These are phyloP conservation scores for Miscanthus lutarioriparius DNA, from an alignment of 176 grass and related monocot genomes.

Conservation along the genomic window DNA sequence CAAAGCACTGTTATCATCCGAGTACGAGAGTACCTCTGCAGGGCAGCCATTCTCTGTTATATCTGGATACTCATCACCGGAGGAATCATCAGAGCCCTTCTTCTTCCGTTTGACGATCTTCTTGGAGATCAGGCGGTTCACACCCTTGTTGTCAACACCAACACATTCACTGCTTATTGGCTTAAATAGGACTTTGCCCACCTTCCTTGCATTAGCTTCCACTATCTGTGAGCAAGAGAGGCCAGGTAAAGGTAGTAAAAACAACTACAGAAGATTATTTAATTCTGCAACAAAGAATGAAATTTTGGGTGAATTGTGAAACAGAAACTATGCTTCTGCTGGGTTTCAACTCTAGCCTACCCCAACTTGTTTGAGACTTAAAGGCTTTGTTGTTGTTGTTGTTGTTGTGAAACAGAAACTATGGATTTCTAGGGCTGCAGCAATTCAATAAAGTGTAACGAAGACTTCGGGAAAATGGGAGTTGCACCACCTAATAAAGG, in stretches of 20 bases:
- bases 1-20: slow-evolving; percentile 28
- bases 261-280: neutral
- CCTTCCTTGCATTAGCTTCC: slow-evolving; percentile 74
- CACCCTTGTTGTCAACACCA: slow-evolving; percentile 48
- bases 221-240: slow-evolving; percentile 54
- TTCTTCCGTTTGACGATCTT: slow-evolving; percentile 79
- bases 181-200: slow-evolving; percentile 72
- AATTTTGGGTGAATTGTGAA: neutral
- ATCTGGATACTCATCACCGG: neutral
- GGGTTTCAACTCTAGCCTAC: too few relatives aligned
- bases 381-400: too few relatives aligned
- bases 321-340: neutral
- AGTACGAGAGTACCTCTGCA: slow-evolving; percentile 41
- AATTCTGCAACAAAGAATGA: neutral
- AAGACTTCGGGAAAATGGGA: neutral
- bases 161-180: slow-evolving; percentile 63
- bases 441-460: neutral
- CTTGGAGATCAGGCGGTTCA: slow-evolving; percentile 56
- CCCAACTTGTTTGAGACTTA: too few relatives aligned
- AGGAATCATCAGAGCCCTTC: slow-evolving; percentile 25
- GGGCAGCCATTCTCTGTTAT: slow-evolving; percentile 50
- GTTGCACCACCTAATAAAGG: too few relatives aligned
- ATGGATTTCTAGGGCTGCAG: neutral
- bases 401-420: neutral
- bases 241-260: neutral